Percentiles rank a stretch among this genome's conserved stretches.
Conservation (phyloP, 768 basidiomycete genomes). For the Leccinellum albellum region DNA sequence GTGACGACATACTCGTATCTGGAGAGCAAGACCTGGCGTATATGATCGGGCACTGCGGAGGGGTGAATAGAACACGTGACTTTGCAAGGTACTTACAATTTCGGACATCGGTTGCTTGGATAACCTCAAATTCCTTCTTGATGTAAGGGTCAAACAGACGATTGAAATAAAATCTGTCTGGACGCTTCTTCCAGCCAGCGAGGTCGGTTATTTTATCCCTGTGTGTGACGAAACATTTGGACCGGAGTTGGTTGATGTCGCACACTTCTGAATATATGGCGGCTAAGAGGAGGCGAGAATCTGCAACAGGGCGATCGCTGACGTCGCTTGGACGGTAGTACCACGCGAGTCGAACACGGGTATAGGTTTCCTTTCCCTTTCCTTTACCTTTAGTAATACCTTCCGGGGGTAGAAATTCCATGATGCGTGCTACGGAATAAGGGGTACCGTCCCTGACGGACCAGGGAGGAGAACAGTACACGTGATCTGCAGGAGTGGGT, state of each 20-base stretch:
- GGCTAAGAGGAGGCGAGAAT: constrained; percentile 88
- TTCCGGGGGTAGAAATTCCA: constrained; percentile 89
- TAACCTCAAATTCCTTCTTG: constrained; percentile 96
- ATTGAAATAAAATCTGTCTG: constrained; percentile 95
- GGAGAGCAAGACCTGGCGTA: constrained; percentile 68
- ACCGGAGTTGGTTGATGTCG: constrained; percentile 90
- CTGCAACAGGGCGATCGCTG: constrained; percentile 84
- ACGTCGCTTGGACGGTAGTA: constrained; percentile 98
- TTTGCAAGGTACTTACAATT: constrained; percentile 63
- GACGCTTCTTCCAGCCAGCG: constrained; percentile 88
- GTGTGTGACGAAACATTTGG: constrained; percentile 91
- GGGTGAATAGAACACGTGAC: constrained; percentile 17
- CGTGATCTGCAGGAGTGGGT: constrained; percentile 72
- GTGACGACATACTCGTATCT: constrained; percentile 95
- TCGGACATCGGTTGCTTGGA: constrained; percentile 78
- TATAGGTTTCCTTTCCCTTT: constrained; percentile 64
- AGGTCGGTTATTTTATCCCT: constrained; percentile 93
- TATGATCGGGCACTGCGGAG: constrained; percentile 71
- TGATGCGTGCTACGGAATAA: constrained; percentile 92
- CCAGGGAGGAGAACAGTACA: constrained; percentile 95
- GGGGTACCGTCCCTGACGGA: constrained; percentile 89
- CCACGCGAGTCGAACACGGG: constrained; percentile 88
- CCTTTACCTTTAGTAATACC: constrained; percentile 64
- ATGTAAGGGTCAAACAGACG: constrained; percentile 96
- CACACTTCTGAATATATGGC: constrained; percentile 96